These are phyloP conservation scores for Coprinopsis sp. DNA, from an alignment of 768 basidiomycete genomes.

Conservation along the genomic window DNA sequence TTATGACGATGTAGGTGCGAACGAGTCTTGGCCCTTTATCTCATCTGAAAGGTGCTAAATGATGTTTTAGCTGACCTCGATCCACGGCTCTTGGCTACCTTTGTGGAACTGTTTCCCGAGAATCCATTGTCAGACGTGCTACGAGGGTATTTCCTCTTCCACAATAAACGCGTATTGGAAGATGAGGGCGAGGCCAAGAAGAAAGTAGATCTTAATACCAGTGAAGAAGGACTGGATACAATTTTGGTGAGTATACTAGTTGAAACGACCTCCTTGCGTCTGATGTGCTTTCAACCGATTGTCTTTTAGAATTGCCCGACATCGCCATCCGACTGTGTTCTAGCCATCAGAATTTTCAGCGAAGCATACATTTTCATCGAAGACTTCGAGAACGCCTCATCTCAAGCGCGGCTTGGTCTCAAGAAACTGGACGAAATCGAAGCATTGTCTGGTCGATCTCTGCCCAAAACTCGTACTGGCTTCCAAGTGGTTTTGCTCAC, in stretches of 20 bases:
- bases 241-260: conserved; percentile 48
- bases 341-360: conserved; percentile 62
- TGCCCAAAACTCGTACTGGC: conserved; percentile 48
- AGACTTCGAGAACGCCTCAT: conserved; percentile 73
- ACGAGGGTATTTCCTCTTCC: conserved; percentile 64
- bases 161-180: conserved; percentile 36
- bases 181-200: conserved; percentile 29
- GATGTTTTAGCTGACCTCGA: conserved; percentile 55
- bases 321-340: conserved; percentile 47
- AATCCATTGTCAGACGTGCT: conserved; percentile 54
- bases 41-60: background rate
- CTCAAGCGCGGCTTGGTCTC: conserved; percentile 67
- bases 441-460: conserved; percentile 48
- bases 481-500: conserved; percentile 71
- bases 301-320: conserved; percentile 51
- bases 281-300: too few relatives aligned
- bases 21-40: conserved; percentile 5
- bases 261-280: conserved; percentile 1
- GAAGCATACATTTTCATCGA: conserved; percentile 62
- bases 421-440: conserved; percentile 51
- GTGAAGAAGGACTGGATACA: conserved; percentile 40
- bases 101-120: conserved; percentile 60
- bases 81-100: conserved; percentile 49
- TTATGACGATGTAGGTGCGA: conserved; percentile 58
- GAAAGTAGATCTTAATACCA: conserved; percentile 2